Percentiles rank a stretch among this genome's conserved stretches.
Conservation (phyloP, 805 yeast genomes). For the Yarrowia sp. region DNA sequence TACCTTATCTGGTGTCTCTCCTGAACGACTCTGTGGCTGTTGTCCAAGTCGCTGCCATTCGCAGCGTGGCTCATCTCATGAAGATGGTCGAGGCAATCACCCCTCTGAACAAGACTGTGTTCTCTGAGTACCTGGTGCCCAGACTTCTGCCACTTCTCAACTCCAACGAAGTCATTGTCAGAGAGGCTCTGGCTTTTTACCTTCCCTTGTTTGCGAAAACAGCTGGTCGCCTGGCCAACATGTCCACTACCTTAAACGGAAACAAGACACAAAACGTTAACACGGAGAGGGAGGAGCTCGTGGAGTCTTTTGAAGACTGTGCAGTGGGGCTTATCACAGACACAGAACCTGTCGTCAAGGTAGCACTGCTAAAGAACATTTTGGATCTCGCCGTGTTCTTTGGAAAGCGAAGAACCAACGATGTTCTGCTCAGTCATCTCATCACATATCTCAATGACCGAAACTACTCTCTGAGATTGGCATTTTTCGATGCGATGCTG, state of each 20-base stretch:
- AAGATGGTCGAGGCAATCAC: slow-evolving; percentile 61
- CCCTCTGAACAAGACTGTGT: slow-evolving; percentile 71
- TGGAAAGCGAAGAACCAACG: slow-evolving; percentile 86
- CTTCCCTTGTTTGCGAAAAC: slow-evolving; percentile 68
- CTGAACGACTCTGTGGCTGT: slow-evolving; percentile 64
- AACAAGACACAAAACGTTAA: slow-evolving; percentile 30
- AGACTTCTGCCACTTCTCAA: slow-evolving; percentile 50
- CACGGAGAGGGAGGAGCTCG: slow-evolving; percentile 46
- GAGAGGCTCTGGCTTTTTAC: slow-evolving; percentile 68
- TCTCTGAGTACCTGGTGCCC: slow-evolving; percentile 81
- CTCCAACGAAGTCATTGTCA: slow-evolving; percentile 48
- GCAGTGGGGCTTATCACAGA: slow-evolving; percentile 70
- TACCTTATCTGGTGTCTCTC: slow-evolving; percentile 75
- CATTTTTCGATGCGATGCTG: slow-evolving; percentile 68
- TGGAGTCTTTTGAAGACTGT: slow-evolving; percentile 54
- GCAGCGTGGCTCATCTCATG: slow-evolving; percentile 65
- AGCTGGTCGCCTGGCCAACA: slow-evolving; percentile 61
- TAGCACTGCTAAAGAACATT: slow-evolving; percentile 68
- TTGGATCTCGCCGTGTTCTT: slow-evolving; percentile 74
- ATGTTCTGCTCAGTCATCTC: slow-evolving; percentile 81
- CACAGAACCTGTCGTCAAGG: slow-evolving; percentile 59
- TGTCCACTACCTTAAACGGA: slow-evolving; percentile 36
- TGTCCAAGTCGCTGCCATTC: slow-evolving; percentile 66
- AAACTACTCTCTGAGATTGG: slow-evolving; percentile 61
- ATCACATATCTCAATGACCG: slow-evolving; percentile 88